Evolutionary conservation across 495 filamentous ascomycete species (phyloP).

Genomic region (Tuber aestivum): DNA sequence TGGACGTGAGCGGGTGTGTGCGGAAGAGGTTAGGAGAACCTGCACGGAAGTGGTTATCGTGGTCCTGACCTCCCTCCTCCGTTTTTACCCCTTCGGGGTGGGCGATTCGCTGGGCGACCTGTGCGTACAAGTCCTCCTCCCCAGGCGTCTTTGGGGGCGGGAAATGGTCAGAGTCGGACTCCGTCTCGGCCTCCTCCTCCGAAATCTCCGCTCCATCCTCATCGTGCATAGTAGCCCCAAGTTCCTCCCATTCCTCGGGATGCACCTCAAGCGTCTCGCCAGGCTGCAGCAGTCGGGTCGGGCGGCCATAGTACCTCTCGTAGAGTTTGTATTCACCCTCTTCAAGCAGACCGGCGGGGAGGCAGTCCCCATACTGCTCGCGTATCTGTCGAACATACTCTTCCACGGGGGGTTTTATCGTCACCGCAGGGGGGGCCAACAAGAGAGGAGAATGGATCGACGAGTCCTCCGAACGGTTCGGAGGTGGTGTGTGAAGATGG

Average conservation of each 20-base stretch:
- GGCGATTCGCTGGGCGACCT: not conserved
- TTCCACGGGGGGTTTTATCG: slow-evolving; percentile 47
- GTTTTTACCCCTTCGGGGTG: slow-evolving; percentile 16
- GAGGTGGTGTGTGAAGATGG: not conserved
- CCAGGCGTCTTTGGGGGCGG: not conserved
- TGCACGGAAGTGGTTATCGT: slow-evolving; percentile 42
- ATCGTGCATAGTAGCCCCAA: too few species aligned
- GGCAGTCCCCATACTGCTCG: slow-evolving; percentile 66
- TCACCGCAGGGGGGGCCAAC: not conserved
- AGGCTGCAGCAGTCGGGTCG: slow-evolving; percentile 51
- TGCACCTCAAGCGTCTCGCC: slow-evolving; percentile 50
- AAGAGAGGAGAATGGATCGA: not conserved
- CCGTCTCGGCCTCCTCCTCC: slow-evolving; percentile 28
- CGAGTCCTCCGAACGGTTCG: not conserved
- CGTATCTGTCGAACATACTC: slow-evolving; percentile 61
- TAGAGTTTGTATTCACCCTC: slow-evolving; percentile 63
- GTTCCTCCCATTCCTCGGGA: slow-evolving; percentile 42
- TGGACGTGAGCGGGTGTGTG: slow-evolving; percentile 60
- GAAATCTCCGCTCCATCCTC: slow-evolving; percentile 56
- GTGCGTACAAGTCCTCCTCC: not conserved
- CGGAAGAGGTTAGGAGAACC: slow-evolving; percentile 45
- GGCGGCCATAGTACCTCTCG: slow-evolving; percentile 81
- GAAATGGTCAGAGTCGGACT: not conserved
- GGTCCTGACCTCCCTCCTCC: slow-evolving; percentile 42
- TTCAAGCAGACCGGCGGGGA: slow-evolving; percentile 68